A percentile compares a stretch with the other conserved stretches of the same genome.
Evolutionary conservation across 2,329 filamentous ascomycete genomes (phyloP).

Genomic region (Ophiostoma sp.): DNA sequence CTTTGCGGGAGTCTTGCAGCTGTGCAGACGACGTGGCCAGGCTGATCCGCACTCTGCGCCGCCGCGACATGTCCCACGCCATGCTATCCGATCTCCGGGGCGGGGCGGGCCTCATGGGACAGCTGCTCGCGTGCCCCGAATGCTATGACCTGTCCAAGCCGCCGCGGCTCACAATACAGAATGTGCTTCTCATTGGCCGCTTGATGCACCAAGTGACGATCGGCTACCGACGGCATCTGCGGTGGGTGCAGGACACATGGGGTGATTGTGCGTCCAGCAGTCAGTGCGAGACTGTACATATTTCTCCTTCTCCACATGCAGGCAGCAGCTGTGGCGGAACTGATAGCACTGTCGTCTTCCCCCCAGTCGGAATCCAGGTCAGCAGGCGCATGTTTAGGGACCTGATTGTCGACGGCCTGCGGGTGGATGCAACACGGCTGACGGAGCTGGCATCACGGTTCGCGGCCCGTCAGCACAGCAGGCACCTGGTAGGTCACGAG

Average conservation of each 20-base stretch:
- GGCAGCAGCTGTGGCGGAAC: neutral
- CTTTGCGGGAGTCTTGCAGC: neutral
- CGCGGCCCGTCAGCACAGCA: constrained; percentile 20
- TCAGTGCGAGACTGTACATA: neutral
- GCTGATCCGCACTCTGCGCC: neutral
- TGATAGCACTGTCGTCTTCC: neutral
- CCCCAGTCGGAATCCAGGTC: constrained; percentile 7
- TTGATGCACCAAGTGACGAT: constrained; percentile 17
- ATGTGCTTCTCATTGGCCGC: constrained; percentile 21
- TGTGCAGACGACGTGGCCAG: neutral
- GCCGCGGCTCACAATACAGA: constrained; percentile 21
- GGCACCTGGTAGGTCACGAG: constrained; percentile 22
- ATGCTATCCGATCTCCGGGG: constrained; percentile 18
- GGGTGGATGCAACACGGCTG: constrained; percentile 14
- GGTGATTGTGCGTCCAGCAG: neutral
- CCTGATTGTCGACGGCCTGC: constrained; percentile 14
- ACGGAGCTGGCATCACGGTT: constrained; percentile 18
- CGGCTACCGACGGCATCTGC: constrained; percentile 18
- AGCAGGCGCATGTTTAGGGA: neutral
- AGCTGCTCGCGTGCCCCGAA: constrained; percentile 15
- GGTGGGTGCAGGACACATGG: constrained; percentile 13
- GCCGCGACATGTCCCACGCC: neutral
- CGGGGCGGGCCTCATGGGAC: constrained; percentile 15
- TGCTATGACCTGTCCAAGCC: constrained; percentile 20
- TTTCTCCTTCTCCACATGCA: neutral